Conservation (phyloP, 163 green algal species). For the Coccomyxa subellipsoidea region DNA sequence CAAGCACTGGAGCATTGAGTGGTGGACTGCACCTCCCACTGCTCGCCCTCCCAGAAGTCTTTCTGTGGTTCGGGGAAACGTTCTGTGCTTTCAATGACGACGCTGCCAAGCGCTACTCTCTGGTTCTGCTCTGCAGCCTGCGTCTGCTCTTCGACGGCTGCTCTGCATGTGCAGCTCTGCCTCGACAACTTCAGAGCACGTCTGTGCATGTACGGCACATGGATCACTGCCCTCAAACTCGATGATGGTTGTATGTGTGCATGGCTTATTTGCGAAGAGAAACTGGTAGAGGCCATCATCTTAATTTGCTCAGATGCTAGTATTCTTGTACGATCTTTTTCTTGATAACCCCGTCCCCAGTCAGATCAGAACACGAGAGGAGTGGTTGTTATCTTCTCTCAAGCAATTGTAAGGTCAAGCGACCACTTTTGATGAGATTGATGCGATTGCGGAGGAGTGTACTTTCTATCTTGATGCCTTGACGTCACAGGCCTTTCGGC, state of each 20-base stretch:
- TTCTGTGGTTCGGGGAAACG: not conserved
- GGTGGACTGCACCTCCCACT: not conserved
- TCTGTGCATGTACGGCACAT: not conserved
- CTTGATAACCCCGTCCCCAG: too few species aligned
- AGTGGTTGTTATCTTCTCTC: too few species aligned
- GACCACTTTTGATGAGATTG: too few species aligned
- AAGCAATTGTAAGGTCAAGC: too few species aligned
- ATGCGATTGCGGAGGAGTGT: too few species aligned
- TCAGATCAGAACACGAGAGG: too few species aligned
- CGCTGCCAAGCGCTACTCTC: not conserved
- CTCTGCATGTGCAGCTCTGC: not conserved
- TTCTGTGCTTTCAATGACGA: not conserved
- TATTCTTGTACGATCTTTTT: too few species aligned
- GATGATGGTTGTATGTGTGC: not conserved
- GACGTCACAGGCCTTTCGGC: too few species aligned
- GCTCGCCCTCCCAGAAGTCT: not conserved
- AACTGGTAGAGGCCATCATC: too few species aligned
- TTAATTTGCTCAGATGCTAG: too few species aligned
- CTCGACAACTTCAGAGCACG: not conserved
- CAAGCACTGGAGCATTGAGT: not conserved
- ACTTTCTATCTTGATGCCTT: too few species aligned
- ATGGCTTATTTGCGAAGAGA: too few species aligned
- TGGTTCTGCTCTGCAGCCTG: not conserved
- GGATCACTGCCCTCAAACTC: not conserved
- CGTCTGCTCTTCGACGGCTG: not conserved